Evolutionary conservation across 768 basidiomycete genomes (phyloP).

Genomic region (Galerina sulciceps): DNA sequence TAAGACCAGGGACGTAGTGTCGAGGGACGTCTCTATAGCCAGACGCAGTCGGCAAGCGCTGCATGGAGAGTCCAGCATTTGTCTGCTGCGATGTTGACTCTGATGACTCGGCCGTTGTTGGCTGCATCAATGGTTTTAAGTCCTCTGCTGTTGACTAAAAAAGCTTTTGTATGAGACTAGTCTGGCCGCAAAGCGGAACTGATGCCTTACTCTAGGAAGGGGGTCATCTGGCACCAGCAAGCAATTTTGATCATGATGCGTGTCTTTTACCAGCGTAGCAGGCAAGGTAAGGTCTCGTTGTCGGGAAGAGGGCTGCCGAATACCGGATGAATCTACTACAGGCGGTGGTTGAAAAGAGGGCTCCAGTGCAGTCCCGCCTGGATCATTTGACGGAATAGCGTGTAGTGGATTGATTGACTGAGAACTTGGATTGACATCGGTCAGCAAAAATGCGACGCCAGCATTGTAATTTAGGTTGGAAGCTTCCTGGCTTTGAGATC

Average conservation of each 20-base stretch:
- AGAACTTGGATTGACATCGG: neutral
- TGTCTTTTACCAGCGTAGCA: neutral
- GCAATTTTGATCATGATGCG: neutral
- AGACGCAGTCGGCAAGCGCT: slow-evolving; percentile 3
- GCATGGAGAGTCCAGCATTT: neutral
- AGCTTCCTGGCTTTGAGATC: neutral
- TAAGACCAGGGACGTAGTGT: neutral
- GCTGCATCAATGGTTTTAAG: neutral
- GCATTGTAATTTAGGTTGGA: neutral
- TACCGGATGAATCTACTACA: neutral
- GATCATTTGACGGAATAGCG: neutral
- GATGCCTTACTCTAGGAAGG: neutral
- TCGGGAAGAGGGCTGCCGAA: neutral
- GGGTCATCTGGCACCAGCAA: neutral
- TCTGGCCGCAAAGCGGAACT: neutral
- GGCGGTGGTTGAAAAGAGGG: neutral
- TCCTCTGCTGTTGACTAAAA: slow-evolving; percentile 4
- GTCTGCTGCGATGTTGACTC: neutral
- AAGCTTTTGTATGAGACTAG: neutral
- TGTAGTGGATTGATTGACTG: neutral
- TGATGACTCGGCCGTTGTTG: neutral
- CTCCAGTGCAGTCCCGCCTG: no score
- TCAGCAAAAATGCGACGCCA: neutral
- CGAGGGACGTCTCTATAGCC: neutral
- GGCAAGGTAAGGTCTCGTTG: neutral